Percentiles rank a stretch among this genome's conserved stretches.
Evolutionary conservation across 2,329 filamentous ascomycete species (phyloP).

Genomic region (Fonsecaea monophora): DNA sequence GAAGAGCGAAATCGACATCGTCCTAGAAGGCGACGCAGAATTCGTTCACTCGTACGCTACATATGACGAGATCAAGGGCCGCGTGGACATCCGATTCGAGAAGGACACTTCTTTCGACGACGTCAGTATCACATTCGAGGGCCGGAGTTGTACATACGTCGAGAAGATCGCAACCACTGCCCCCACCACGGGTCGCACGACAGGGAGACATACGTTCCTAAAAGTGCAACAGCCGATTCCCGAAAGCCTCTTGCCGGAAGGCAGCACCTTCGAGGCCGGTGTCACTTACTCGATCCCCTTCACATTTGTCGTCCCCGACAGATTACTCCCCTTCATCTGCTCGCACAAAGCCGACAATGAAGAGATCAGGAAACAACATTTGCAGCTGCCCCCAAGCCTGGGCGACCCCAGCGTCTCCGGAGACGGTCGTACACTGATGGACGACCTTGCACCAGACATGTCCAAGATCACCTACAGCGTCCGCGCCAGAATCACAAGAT

Average conservation of each 20-base stretch:
- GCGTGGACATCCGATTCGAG: slow-evolving; percentile 41
- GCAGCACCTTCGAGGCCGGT: slow-evolving; percentile 62
- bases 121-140: slow-evolving; percentile 44
- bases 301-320: slow-evolving; percentile 67
- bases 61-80: slow-evolving; percentile 44
- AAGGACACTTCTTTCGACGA: slow-evolving; percentile 43
- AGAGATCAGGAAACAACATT: slow-evolving; percentile 62
- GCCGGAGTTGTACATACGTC: slow-evolving; percentile 47
- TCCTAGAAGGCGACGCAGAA: slow-evolving; percentile 37
- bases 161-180: slow-evolving; percentile 61
- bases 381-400: slow-evolving; percentile 66
- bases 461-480: slow-evolving; percentile 65
- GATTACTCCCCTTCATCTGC: slow-evolving; percentile 66
- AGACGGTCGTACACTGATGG: slow-evolving; percentile 58
- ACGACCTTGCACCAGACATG: slow-evolving; percentile 70
- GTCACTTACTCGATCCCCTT: slow-evolving; percentile 67
- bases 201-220: slow-evolving; percentile 66
- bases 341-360: slow-evolving; percentile 59
- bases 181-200: slow-evolving; percentile 60
- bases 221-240: slow-evolving; percentile 67
- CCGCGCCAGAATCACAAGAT: slow-evolving; percentile 55
- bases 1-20: slow-evolving; percentile 40
- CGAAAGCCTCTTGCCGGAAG: slow-evolving; percentile 59
- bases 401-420: slow-evolving; percentile 64
- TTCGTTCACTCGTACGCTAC: slow-evolving; percentile 44